Evolutionary conservation across 2,329 filamentous ascomycete genomes (phyloP).

Genomic region (Lecanicillium sp.): DNA sequence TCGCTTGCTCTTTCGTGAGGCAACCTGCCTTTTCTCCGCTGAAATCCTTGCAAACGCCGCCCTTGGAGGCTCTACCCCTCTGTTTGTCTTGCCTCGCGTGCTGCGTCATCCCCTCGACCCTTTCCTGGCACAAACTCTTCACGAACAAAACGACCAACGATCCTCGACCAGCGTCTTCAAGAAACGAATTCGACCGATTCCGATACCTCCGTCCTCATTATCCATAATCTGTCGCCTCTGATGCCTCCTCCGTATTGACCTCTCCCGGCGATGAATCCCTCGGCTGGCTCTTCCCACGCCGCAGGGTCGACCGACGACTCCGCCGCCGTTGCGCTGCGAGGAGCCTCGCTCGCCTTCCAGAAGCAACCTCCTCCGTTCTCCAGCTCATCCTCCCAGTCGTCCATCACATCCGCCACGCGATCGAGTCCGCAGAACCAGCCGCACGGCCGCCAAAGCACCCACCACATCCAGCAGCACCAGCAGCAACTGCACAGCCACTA

Average conservation of each 20-base stretch:
- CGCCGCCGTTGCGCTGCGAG: conserved; percentile 40
- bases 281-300: conserved; percentile 18
- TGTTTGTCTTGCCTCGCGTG: no score
- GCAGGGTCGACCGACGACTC: conserved; percentile 24
- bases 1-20: no score
- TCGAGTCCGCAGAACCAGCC: background rate
- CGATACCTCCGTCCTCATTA: no score
- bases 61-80: no score
- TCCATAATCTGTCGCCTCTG: conserved; percentile 3
- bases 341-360: conserved; percentile 48
- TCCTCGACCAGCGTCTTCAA: background rate
- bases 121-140: no score
- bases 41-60: no score
- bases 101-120: no score
- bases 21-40: no score
- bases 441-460: background rate
- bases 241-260: conserved; percentile 12
- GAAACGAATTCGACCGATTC: no score
- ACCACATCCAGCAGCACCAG: conserved; percentile 10
- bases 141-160: no score
- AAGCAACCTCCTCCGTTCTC: conserved; percentile 18
- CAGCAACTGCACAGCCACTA: conserved; percentile 7
- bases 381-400: background rate
- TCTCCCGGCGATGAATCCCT: conserved; percentile 25
- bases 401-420: background rate